A percentile compares a stretch with the other conserved stretches of the same genome.
Evolutionary conservation across 1,284 basidiomycete species (phyloP).

Genomic region (Ganoderma meredithae): DNA sequence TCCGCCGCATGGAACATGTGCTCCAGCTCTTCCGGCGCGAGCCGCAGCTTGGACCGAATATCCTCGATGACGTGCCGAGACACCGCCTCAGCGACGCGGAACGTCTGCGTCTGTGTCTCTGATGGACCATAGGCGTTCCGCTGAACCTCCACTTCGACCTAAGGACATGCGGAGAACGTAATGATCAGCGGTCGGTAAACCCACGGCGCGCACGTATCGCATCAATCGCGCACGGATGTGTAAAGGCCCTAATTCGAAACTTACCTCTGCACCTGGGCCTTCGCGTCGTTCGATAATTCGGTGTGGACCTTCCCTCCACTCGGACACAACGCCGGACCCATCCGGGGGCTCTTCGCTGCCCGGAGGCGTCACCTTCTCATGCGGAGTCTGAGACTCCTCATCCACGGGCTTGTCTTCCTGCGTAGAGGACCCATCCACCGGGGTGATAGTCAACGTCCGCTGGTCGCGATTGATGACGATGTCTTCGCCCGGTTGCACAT

Average conservation of each 20-base stretch:
- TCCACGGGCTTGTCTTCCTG: conserved; percentile 24
- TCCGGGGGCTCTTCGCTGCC: conserved; percentile 51
- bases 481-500: conserved; percentile 71
- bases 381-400: conserved; percentile 24
- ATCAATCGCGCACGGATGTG: conserved; percentile 17
- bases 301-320: conserved; percentile 78
- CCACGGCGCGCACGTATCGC: neutral
- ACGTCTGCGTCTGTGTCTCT: conserved; percentile 36
- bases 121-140: conserved; percentile 49
- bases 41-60: conserved; percentile 39
- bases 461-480: conserved; percentile 86
- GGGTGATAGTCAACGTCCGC: conserved; percentile 20
- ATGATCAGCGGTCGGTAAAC: conserved; percentile 15
- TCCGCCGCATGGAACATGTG: conserved; percentile 45
- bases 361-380: conserved; percentile 47
- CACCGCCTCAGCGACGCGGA: conserved; percentile 36
- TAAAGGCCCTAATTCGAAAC: conserved; percentile 41
- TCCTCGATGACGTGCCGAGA: conserved; percentile 40
- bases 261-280: conserved; percentile 70
- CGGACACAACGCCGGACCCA: conserved; percentile 51
- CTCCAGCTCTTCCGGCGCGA: conserved; percentile 43
- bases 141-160: conserved; percentile 73
- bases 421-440: conserved; percentile 1
- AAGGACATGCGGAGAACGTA: neutral
- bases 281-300: conserved; percentile 67